Percentiles rank a stretch among this genome's conserved stretches.
These are phyloP conservation scores for Dionaea muscipula DNA, from an alignment of 179 eudicot species.

Conservation along the genomic window DNA sequence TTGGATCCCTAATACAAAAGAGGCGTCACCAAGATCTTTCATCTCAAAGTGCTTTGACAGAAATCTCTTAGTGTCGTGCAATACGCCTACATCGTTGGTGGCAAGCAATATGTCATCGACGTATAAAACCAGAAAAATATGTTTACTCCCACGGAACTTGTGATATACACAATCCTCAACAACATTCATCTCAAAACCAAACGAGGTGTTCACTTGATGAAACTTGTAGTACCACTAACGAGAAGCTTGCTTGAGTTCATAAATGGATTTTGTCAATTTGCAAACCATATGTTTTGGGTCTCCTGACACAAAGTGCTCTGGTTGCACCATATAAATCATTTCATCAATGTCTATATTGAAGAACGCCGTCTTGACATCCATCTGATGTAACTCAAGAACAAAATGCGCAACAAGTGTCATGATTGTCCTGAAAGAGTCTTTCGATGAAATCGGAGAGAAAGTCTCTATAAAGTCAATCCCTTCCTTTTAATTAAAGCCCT, in stretches of 20 bases:
- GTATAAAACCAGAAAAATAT: too few species aligned
- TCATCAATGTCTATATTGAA: neutral
- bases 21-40: neutral
- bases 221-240: too few species aligned
- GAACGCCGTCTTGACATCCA: neutral
- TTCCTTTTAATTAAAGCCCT: neutral
- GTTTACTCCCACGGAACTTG: too few species aligned
- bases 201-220: neutral
- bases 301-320: too few species aligned
- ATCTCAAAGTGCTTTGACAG: too few species aligned
- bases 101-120: too few species aligned
- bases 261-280: neutral
- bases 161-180: too few species aligned
- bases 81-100: too few species aligned
- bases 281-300: neutral
- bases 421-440: neutral
- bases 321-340: neutral
- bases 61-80: too few species aligned
- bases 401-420: conserved; percentile 1
- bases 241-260: neutral
- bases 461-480: neutral
- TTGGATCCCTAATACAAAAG: too few species aligned
- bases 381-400: neutral
- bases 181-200: neutral
- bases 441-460: neutral